Evolutionary conservation across 2,329 filamentous ascomycete species (phyloP).

Genomic region (Trichoderma aggressivum): DNA sequence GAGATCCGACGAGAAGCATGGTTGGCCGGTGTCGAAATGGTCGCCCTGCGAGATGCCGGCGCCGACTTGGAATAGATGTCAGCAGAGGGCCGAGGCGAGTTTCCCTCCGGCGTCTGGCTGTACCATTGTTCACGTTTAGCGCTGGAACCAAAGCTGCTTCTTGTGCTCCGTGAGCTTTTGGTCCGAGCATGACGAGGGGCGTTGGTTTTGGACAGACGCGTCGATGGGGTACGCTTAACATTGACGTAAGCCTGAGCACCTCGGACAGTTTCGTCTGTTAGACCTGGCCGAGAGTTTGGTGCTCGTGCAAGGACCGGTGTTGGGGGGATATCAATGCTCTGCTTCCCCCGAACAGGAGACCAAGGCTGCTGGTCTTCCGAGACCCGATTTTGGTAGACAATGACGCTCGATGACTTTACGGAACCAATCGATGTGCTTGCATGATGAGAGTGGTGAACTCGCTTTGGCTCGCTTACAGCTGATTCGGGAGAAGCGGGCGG

Average conservation of each 20-base stretch:
- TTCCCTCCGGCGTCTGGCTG: conserved; percentile 34
- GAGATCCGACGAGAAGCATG: conserved; percentile 38
- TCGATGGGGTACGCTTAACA: conserved; percentile 50
- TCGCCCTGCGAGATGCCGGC: conserved; percentile 21
- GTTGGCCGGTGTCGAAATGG: conserved; percentile 40
- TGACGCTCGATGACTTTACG: conserved; percentile 50
- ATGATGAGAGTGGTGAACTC: conserved; percentile 28
- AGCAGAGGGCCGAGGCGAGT: conserved; percentile 33
- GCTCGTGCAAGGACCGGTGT: conserved; percentile 56
- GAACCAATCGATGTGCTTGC: conserved; percentile 33
- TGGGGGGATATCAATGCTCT: conserved; percentile 45
- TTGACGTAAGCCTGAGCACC: conserved; percentile 59
- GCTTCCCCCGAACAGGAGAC: conserved; percentile 36
- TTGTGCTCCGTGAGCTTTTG: conserved; percentile 35
- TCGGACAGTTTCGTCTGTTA: conserved; percentile 59
- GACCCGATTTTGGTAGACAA: conserved; percentile 47
- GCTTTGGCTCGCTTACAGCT: conserved; percentile 4
- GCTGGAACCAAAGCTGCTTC: conserved; percentile 44
- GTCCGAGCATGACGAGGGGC: conserved; percentile 38
- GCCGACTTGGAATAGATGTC: conserved; percentile 28
- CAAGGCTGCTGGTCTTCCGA: conserved; percentile 32
- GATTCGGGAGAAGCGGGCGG: conserved; percentile 6
- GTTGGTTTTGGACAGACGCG: conserved; percentile 48
- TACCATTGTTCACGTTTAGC: conserved; percentile 43
- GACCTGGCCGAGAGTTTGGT: conserved; percentile 59